These are phyloP conservation scores for Fagopyrum tataricum DNA, from an alignment of 148 eudicot genomes.

Conservation along the genomic window DNA sequence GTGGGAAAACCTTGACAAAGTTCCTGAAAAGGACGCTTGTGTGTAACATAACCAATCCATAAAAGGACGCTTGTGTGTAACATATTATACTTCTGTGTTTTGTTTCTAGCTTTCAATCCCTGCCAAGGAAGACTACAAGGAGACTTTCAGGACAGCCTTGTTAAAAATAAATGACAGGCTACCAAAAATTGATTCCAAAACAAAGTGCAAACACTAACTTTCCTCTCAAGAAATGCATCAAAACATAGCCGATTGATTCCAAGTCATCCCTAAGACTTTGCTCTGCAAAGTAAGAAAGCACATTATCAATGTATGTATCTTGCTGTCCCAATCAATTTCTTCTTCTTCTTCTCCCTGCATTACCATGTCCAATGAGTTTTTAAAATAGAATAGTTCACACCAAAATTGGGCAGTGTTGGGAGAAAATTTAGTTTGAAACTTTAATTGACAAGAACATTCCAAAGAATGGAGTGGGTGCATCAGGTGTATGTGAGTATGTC, in stretches of 20 bases:
- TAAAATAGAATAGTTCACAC: too few species aligned
- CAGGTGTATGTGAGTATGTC: too few species aligned
- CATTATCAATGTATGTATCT: conserved; percentile 28
- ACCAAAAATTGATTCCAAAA: neutral
- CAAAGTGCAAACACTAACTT: conserved; percentile 31
- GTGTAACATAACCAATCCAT: too few species aligned
- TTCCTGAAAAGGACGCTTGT: conserved; percentile 31
- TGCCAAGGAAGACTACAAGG: conserved; percentile 78
- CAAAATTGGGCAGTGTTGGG: too few species aligned
- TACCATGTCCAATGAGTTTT: neutral
- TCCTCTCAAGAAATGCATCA: conserved; percentile 78
- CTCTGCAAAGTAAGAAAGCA: conserved; percentile 28
- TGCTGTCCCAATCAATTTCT: conserved; percentile 79
- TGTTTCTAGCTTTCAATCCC: conserved; percentile 73
- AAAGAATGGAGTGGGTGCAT: too few species aligned
- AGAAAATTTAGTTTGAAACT: too few species aligned
- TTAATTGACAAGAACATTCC: too few species aligned
- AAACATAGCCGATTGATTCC: conserved; percentile 76
- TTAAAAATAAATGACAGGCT: conserved; percentile 13
- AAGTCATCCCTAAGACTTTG: conserved; percentile 89
- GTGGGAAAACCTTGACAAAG: conserved; percentile 77
- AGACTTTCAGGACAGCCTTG: conserved; percentile 10
- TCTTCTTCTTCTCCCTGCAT: conserved; percentile 74
- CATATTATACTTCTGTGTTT: conserved; percentile 55
- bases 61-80: neutral